These are phyloP conservation scores for Plasmopara muralis DNA, from an alignment of 352 stramenopile species.

Conservation along the genomic window DNA sequence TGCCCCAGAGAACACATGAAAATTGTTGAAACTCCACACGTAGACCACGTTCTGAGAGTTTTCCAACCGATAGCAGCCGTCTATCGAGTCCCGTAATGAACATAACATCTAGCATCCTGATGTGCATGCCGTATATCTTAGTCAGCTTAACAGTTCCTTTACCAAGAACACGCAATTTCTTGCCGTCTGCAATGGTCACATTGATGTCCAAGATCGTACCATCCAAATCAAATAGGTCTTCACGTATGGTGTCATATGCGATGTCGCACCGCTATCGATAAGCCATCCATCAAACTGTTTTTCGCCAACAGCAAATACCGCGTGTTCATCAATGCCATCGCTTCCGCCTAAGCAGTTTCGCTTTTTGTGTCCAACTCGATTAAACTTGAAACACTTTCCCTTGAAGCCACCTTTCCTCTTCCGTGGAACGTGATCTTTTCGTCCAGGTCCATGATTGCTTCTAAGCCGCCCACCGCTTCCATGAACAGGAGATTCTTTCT, in stretches of 20 bases:
- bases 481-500: not conserved
- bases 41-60: conserved; percentile 6
- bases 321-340: not conserved
- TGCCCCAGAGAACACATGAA: no score
- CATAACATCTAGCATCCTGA: conserved; percentile 2
- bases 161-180: conserved; percentile 4
- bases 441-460: conserved; percentile 2
- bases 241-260: conserved; percentile 11
- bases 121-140: not conserved
- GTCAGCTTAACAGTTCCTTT: conserved; percentile 7
- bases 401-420: not conserved
- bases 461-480: not conserved
- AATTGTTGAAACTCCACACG: no score
- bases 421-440: not conserved
- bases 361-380: not conserved
- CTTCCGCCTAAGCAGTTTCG: not conserved
- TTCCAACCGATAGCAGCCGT: conserved; percentile 3
- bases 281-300: not conserved
- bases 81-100: conserved; percentile 8
- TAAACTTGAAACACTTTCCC: not conserved
- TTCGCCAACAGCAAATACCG: not conserved
- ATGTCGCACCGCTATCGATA: conserved; percentile 1
- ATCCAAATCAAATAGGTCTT: conserved; percentile 1
- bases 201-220: no score
- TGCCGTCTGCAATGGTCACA: conserved; percentile 1